These are phyloP conservation scores for Prunus salicina DNA, from an alignment of 306 rosid genomes.

Conservation along the genomic window DNA sequence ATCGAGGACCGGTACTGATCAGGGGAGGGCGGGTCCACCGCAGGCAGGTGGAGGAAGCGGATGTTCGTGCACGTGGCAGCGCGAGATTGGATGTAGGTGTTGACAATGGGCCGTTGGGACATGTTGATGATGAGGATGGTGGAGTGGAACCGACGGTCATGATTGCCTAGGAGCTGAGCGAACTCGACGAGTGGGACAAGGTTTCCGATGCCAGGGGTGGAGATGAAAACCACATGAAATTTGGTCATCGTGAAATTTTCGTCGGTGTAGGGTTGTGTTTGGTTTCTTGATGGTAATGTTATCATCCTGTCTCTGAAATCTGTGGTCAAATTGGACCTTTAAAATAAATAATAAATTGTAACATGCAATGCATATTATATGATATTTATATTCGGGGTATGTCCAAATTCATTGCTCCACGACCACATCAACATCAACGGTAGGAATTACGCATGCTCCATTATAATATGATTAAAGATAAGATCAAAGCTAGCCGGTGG, in stretches of 20 bases:
- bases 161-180: constrained; percentile 46
- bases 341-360: neutral
- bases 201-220: constrained; percentile 52
- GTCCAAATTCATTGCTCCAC: neutral
- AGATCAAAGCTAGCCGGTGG: neutral
- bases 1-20: constrained; percentile 35
- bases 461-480: neutral
- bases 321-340: neutral
- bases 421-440: neutral
- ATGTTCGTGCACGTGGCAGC: constrained; percentile 29
- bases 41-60: constrained; percentile 37
- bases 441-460: too few species aligned
- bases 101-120: constrained; percentile 42
- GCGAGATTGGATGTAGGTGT: constrained; percentile 36
- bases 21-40: constrained; percentile 34
- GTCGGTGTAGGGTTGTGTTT: neutral
- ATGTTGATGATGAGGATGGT: constrained; percentile 45
- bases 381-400: too few species aligned
- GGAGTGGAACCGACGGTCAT: constrained; percentile 40
- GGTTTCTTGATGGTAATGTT: neutral
- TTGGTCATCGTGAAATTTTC: constrained; percentile 2
- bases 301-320: neutral
- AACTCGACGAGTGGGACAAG: constrained; percentile 54
- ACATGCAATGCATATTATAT: too few species aligned
- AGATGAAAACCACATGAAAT: constrained; percentile 45